Base-by-base conservation (phyloP, 1,284 basidiomycete genomes). In the Boletus smithii region DNA sequence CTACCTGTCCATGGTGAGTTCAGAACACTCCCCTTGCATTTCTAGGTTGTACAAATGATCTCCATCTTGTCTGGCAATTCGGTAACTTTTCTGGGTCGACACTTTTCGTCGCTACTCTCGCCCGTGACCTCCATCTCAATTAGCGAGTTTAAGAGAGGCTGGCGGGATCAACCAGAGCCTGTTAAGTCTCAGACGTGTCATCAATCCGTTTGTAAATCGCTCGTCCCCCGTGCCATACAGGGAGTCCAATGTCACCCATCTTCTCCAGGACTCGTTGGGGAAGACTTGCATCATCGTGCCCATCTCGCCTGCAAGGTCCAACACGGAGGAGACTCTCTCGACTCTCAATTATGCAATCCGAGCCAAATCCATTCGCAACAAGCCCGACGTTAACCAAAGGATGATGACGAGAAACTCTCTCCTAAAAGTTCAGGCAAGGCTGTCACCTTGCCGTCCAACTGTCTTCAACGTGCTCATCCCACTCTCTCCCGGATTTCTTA, bases 131-230 rank as follows among this genome's bases (percentile, higher is more conserved):
- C n/a, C n/a, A n/a, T n/a, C n/a, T n/a, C n/a, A n/a, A n/a, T n/a
- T n/a, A n/a, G n/a, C n/a, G n/a, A n/a, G n/a, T n/a, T n/a, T n/a
- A 2, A 77, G 93, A 56, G 97, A 99, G 65, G 97, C 97, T 2
- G 97, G 97, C 8, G 97, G 95, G 89, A 99, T 99, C 69, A 99
- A 99, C 64, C 93, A 98, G 70, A 97, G 92, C 64, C 74, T 99
- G 31, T 74, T 99, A 6, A 97, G 95, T 16, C 83, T 99, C 11
- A 97, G 97, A 1, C 77, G 97, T 36, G 97, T 99, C 38, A 99
- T 99, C 65, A 98, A 95, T 57, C 93, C 92, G 8, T 79, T 99
- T 30, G 95, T 98, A 42, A 95, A 98, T 59, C 89, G 85, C 62
- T 87, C 88, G 14, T 74, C 83, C 41, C 94, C 99, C 68, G 86